These are phyloP conservation scores for Suhomyces sp. DNA, from an alignment of 805 yeast genomes.

Conservation along the genomic window DNA sequence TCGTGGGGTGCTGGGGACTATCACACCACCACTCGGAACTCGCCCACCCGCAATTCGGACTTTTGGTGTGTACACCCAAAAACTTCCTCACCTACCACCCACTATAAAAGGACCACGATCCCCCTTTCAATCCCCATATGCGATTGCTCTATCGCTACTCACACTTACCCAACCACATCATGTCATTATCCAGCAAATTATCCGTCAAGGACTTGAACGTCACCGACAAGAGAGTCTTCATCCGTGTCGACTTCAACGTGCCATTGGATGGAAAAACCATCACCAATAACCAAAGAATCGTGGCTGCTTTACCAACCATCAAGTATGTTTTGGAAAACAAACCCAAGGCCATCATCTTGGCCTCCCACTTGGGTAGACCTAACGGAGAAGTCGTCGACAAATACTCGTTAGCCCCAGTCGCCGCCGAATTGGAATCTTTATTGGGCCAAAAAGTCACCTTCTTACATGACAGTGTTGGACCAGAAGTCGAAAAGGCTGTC, in stretches of 20 bases:
- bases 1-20: too few species aligned
- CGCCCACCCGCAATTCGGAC: constrained; percentile 7
- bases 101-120: too few species aligned
- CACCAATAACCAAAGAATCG: constrained; percentile 99
- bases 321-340: constrained; percentile 87
- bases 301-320: constrained; percentile 98
- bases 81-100: too few species aligned
- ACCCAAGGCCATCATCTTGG: constrained; percentile 89
- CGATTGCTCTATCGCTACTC: background rate
- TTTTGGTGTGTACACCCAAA: constrained; percentile 5
- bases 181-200: constrained; percentile 93
- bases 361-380: constrained; percentile 99
- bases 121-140: background rate
- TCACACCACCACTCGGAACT: constrained; percentile 4
- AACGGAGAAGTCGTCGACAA: constrained; percentile 86
- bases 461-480: constrained; percentile 90
- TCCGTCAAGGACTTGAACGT: constrained; percentile 89
- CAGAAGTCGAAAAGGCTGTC: constrained; percentile 80
- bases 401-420: constrained; percentile 92
- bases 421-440: constrained; percentile 79
- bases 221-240: constrained; percentile 92
- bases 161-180: constrained; percentile 31
- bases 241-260: constrained; percentile 96
- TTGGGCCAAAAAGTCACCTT: constrained; percentile 72
- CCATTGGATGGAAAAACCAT: constrained; percentile 94